Conservation (phyloP, 2,329 filamentous ascomycete species). For the Alternaria angustiovoidea region DNA sequence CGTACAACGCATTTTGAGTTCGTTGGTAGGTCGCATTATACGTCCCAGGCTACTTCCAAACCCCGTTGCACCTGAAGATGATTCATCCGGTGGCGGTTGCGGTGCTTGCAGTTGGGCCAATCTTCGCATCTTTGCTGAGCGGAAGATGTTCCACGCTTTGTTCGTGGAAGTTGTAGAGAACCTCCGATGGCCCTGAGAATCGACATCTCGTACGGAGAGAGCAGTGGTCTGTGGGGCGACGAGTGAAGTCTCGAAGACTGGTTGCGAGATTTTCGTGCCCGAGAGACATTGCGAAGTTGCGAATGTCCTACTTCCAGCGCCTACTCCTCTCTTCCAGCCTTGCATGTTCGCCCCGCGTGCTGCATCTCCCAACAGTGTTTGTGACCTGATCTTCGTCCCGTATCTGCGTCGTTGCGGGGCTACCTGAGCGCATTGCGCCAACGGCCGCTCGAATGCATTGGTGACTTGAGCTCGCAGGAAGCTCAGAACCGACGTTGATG, state of each 20-base stretch:
- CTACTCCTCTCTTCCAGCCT: background rate
- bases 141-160: slow-evolving; percentile 37
- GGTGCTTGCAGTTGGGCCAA: slow-evolving; percentile 64
- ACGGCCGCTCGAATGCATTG: slow-evolving; percentile 39
- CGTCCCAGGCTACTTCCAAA: slow-evolving; percentile 65
- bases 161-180: slow-evolving; percentile 23
- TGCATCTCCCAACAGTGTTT: background rate
- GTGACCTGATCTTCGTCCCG: slow-evolving; percentile 13
- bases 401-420: slow-evolving; percentile 29
- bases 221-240: background rate
- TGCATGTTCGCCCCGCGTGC: slow-evolving; percentile 6
- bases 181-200: background rate
- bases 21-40: slow-evolving; percentile 80
- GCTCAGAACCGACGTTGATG: slow-evolving; percentile 49
- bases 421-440: slow-evolving; percentile 32
- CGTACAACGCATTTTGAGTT: slow-evolving; percentile 88
- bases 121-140: slow-evolving; percentile 43
- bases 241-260: slow-evolving; percentile 7
- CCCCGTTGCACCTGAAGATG: slow-evolving; percentile 54
- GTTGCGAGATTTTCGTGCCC: slow-evolving; percentile 1
- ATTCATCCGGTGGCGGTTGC: slow-evolving; percentile 66
- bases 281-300: slow-evolving; percentile 13
- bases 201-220: background rate
- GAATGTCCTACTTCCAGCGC: slow-evolving; percentile 7
- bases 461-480: slow-evolving; percentile 48